Percentiles rank a stretch among this genome's conserved stretches.
Conservation (phyloP, 1,284 basidiomycete species). For the Ceratobasidium sp. region DNA sequence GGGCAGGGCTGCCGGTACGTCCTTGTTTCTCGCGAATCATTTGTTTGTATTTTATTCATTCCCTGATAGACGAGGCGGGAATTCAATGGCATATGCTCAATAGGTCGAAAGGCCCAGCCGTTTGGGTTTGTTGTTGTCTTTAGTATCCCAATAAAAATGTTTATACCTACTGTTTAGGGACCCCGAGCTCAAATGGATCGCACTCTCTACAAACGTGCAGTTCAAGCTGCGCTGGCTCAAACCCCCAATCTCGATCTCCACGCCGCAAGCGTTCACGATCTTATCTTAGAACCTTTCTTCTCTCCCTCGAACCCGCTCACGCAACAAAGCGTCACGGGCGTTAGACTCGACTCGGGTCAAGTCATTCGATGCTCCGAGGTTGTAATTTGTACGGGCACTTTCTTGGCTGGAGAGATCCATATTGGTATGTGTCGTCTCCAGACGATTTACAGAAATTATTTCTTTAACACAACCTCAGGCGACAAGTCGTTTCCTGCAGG, state of each 20-base stretch:
- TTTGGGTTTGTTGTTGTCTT: conserved; percentile 71
- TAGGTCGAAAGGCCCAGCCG: conserved; percentile 87
- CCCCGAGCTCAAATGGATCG: conserved; percentile 91
- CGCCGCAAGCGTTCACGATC: conserved; percentile 83
- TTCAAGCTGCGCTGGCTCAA: conserved; percentile 77
- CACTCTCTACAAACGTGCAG: conserved; percentile 82
- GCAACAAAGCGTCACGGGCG: conserved; percentile 67
- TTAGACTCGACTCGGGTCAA: conserved; percentile 83
- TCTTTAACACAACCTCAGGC: conserved; percentile 60
- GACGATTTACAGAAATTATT: background rate
- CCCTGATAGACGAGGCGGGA: conserved; percentile 78
- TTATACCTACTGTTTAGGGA: conserved; percentile 66
- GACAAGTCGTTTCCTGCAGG: conserved; percentile 85
- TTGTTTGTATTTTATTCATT: background rate
- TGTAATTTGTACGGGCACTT: conserved; percentile 91
- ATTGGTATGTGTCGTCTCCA: conserved; percentile 68
- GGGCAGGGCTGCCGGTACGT: conserved; percentile 77
- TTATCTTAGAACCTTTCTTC: conserved; percentile 70
- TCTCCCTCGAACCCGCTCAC: conserved; percentile 51
- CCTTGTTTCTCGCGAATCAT: background rate
- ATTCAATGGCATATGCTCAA: conserved; percentile 91
- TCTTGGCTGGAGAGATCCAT: conserved; percentile 90
- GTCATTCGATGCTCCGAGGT: conserved; percentile 82
- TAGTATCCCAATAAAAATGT: background rate
- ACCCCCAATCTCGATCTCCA: conserved; percentile 79